These are phyloP conservation scores for Lactarius psammicola DNA, from an alignment of 768 basidiomycete species.

Conservation along the genomic window DNA sequence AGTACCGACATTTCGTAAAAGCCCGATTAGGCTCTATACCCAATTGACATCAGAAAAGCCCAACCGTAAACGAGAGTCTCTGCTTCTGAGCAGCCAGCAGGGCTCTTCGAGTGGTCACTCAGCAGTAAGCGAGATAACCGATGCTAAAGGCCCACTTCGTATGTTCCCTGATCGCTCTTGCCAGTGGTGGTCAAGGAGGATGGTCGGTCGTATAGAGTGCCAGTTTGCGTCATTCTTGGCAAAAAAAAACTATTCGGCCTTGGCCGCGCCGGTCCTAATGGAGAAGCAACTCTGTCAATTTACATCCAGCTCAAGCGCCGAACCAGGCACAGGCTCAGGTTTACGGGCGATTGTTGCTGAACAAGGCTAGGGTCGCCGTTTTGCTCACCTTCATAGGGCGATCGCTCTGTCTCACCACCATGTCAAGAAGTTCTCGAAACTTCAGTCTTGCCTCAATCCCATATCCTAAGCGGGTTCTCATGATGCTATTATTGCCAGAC, in stretches of 20 bases:
- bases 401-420: constrained; percentile 6
- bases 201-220: background rate
- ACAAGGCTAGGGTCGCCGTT: background rate
- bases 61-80: too few relatives aligned
- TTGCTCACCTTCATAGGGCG: background rate
- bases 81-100: too few relatives aligned
- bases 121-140: too few relatives aligned
- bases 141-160: too few relatives aligned
- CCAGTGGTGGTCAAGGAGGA: too few relatives aligned
- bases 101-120: too few relatives aligned
- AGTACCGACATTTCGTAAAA: background rate
- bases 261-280: constrained; percentile 5
- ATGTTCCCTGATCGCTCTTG: too few relatives aligned
- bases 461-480: background rate
- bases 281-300: background rate
- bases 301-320: constrained; percentile 1
- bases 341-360: background rate
- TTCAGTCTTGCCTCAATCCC: background rate
- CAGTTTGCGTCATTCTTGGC: background rate
- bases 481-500: background rate
- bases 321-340: background rate
- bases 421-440: background rate
- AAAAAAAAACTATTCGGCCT: background rate
- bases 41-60: too few relatives aligned
- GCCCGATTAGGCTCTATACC: background rate